Base-by-base conservation (phyloP, 2,329 filamentous ascomycete species). In the Chrysosporium keratinophilum region DNA sequence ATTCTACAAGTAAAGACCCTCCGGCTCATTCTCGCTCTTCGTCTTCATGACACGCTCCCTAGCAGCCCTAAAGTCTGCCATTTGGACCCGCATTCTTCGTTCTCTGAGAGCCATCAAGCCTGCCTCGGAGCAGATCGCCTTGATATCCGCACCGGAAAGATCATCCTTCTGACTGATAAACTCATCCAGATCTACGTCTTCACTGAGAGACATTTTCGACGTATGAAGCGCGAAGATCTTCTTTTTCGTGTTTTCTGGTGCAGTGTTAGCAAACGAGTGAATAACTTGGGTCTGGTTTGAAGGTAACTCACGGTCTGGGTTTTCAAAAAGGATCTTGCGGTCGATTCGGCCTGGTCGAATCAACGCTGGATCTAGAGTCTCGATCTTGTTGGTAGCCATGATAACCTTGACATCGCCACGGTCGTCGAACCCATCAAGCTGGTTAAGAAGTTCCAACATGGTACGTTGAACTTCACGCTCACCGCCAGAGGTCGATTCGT, bases 331-430 rank as follows among this genome's bases (percentile, higher is more conserved):
- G 68, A 98, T 98, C 81, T 98, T 98, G 64, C 93, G 85, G 72
- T 98, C 93, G 70, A 98, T 98, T 79, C 93, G 90, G 59, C 93
- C 93, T 43, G 93, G 93, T 61, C 93, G 85, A 67, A 98, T 98
- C 62, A 98, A 78, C 15, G 93, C 93, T 53, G 93, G 93, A 67
- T 98, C 94, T 28, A 98, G 79, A 3, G 88, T 95, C 62, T 98
- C 94, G 62, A 98, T 98, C 81, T 98, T 98, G 83, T 98, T 98
- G 61, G 93, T 98, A 11, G 93, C 94, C 90, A 98, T 97, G 71
- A 98, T 91, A 58, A 98, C 93, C 78, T 98, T 98, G 72, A 98
- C 91, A 68, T 98, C 93, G 62, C 93, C 94, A 57, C 93, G 87
- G 71, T 98, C 94, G 67, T 98, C 93, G 74, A 98, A 98, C 64